Percentiles rank a stretch among this genome's conserved stretches.
These are phyloP conservation scores for Hippophae tibetana DNA, from an alignment of 306 rosid genomes.

Conservation along the genomic window DNA sequence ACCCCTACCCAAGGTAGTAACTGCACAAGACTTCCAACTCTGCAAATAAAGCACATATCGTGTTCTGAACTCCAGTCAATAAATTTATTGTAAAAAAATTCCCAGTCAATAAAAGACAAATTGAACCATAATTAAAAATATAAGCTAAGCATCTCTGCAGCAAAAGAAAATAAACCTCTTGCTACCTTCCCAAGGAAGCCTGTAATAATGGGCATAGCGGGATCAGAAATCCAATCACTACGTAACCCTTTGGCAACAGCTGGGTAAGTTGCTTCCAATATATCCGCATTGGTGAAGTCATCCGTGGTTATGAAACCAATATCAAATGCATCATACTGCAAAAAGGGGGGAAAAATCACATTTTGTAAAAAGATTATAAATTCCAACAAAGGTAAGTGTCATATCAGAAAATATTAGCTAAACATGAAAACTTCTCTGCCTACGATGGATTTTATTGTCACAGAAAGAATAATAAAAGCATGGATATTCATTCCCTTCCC, in stretches of 20 bases:
- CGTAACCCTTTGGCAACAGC: constrained; percentile 49
- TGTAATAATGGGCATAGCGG: constrained; percentile 58
- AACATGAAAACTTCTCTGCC: not conserved
- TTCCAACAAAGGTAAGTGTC: not conserved
- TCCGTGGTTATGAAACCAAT: constrained; percentile 65
- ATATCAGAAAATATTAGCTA: not conserved
- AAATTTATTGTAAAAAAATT: no score
- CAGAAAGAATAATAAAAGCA: no score
- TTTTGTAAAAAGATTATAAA: not conserved
- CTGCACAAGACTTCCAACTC: constrained; percentile 59
- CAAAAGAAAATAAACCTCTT: constrained; percentile 3
- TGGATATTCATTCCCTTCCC: no score
- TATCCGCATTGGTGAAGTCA: constrained; percentile 68
- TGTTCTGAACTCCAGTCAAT: not conserved
- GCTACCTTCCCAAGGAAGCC: constrained; percentile 69
- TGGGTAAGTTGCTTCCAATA: constrained; percentile 64
- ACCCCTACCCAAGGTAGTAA: constrained; percentile 63
- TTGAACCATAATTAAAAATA: not conserved
- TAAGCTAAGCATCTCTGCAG: constrained; percentile 1
- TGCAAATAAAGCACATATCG: constrained; percentile 19
- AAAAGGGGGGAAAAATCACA: constrained; percentile 9
- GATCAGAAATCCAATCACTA: constrained; percentile 49
- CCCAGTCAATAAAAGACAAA: not conserved
- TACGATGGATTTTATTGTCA: not conserved
- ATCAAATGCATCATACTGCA: constrained; percentile 73